Evolutionary conservation across 164 flowering plant genomes (phyloP).

Genomic region (Annona squamosa): DNA sequence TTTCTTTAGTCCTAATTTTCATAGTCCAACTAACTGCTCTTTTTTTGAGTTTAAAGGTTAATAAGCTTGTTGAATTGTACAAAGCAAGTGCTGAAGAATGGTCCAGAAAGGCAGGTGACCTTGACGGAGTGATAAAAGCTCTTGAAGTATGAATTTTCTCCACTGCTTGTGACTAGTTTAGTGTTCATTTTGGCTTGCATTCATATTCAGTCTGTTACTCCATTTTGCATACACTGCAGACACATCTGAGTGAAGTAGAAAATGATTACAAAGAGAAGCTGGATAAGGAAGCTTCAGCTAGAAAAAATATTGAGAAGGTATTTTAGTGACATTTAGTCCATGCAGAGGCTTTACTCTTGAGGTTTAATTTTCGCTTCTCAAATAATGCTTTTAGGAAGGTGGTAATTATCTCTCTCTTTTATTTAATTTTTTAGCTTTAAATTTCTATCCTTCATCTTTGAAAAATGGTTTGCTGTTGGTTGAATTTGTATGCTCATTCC

Average conservation of each 20-base stretch:
- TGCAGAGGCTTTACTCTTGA: not conserved
- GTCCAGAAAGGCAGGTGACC: conserved; percentile 91
- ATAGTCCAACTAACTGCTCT: not conserved
- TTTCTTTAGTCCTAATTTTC: not conserved
- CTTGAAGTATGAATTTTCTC: conserved; percentile 49
- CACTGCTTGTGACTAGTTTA: not conserved
- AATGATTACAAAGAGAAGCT: conserved; percentile 63
- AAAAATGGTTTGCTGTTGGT: not conserved
- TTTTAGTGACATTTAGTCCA: not conserved
- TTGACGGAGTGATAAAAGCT: conserved; percentile 96
- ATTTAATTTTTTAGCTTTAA: not conserved
- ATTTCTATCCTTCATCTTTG: not conserved
- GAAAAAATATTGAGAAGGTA: conserved; percentile 65
- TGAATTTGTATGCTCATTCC: no score
- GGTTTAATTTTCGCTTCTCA: not conserved
- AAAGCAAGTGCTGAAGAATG: conserved; percentile 95
- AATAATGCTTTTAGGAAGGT: not conserved
- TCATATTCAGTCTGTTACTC: not conserved
- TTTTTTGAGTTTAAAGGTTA: conserved; percentile 22
- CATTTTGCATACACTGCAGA: conserved; percentile 29
- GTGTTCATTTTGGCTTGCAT: not conserved
- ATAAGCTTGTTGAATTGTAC: conserved; percentile 77
- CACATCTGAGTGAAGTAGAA: conserved; percentile 68
- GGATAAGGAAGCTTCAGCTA: conserved; percentile 54
- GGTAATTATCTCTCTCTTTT: not conserved